Percentiles rank a stretch among this genome's conserved stretches.
Evolutionary conservation across 2,329 filamentous ascomycete species (phyloP).

Genomic region (Aschersonia sp.): DNA sequence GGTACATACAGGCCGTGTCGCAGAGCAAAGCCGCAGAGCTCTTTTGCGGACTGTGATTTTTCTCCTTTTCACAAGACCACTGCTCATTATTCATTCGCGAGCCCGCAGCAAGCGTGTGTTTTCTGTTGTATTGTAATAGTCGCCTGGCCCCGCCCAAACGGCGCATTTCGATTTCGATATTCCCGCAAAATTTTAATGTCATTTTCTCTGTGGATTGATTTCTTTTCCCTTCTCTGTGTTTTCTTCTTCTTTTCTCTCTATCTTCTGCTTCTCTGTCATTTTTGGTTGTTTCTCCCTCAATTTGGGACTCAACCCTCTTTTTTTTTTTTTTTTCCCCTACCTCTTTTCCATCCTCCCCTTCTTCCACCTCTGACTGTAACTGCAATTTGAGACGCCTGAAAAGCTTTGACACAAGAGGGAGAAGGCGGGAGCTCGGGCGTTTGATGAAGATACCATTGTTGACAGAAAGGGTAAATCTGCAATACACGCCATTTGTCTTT

Average conservation of each 20-base stretch:
- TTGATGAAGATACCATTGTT: conserved; percentile 3
- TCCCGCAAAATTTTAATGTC: too few species aligned
- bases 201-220: neutral
- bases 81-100: too few species aligned
- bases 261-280: neutral
- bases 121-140: neutral
- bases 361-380: neutral
- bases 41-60: too few species aligned
- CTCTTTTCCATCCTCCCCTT: neutral
- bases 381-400: neutral
- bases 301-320: neutral
- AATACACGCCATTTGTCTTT: neutral
- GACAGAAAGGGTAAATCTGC: neutral
- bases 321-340: neutral
- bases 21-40: too few species aligned
- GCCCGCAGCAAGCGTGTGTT: too few species aligned
- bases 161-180: too few species aligned
- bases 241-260: neutral
- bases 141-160: neutral
- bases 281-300: neutral
- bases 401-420: neutral
- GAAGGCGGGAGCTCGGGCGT: conserved; percentile 2
- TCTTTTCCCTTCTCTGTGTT: neutral
- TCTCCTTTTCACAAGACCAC: too few species aligned
- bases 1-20: too few species aligned